Evolutionary conservation across 345 rosid species (phyloP), one percentile per base, ranked within the genome.

Genomic region (Ailanthus altissimus): DNA sequence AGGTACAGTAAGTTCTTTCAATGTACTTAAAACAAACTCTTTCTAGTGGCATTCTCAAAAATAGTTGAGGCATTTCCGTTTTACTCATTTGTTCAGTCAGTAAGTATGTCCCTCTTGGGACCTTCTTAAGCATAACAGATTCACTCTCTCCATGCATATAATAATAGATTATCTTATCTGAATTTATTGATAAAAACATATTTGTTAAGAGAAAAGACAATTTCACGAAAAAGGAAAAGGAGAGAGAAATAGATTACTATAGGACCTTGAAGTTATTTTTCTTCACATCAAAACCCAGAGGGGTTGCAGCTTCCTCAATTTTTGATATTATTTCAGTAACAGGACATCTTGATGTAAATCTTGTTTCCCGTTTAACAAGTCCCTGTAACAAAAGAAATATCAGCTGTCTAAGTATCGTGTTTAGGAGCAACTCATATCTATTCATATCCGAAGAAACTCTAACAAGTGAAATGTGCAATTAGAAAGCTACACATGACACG

Each of bases 261-360:
- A 77, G 23, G 74, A 96, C 99, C 99, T 96, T 96, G 86, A 77
- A 87, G 77, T 94, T 94, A 69, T 92, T 91, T 89, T 89, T 96
- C 92, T 94, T 92, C 56, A 96, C 95, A 61, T 88, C 98, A 79
- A 96, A 96, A 58, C 99, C 99, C 90, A 96, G 68, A 43, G 99
- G 98, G 42, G 14, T 70, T 43, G 99, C 99, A 76, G 97, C 83
- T 10, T 83, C 88, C 86, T 94, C 98, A 77, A 97, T 97, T 85
- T 92, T 90, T 36, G 97, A 85, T 73, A 97, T 89, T 77, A 97
- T 94, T 83, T 94, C 98, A 28, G 88, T 91, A 75, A 97, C 97
- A 57, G 98, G 77, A 77, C 81, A 70, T 86, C 91, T 97, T 1
- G 99, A 94, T 45, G 99, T 87, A 84, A 97, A 97, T 79, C 95